phyloP scores from a whole-genome alignment of 2,329 filamentous ascomycete species.

The Ceratocystis alfenasii region DNA sequence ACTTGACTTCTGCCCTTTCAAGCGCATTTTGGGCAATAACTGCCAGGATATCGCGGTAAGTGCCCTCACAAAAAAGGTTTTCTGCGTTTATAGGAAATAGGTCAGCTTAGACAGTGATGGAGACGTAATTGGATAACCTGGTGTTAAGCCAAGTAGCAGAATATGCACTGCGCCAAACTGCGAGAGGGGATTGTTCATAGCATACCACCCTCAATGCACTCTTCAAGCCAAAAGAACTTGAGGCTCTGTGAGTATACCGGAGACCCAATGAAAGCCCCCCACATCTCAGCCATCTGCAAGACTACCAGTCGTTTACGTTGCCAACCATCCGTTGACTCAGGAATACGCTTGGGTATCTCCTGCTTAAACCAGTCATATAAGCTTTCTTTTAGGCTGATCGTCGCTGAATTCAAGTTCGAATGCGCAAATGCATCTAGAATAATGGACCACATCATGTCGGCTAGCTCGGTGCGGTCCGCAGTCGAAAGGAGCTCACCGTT shows the following conservation, averaged over 20 bases:
- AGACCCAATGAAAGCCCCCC: constrained; percentile 61
- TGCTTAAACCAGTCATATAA: constrained; percentile 43
- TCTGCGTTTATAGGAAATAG: constrained; percentile 30
- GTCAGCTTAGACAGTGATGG: background rate
- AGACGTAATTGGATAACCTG: background rate
- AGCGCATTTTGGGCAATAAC: constrained; percentile 46
- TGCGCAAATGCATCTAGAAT: constrained; percentile 55
- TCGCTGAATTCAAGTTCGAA: constrained; percentile 44
- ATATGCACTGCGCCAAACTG: background rate
- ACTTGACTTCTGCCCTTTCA: constrained; percentile 40
- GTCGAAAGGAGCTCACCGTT: constrained; percentile 40
- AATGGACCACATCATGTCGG: constrained; percentile 53
- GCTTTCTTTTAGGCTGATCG: constrained; percentile 38
- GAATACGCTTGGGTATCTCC: constrained; percentile 36
- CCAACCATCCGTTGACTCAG: constrained; percentile 33
- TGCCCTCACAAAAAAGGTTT: constrained; percentile 48
- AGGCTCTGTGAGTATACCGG: constrained; percentile 53
- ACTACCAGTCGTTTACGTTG: constrained; percentile 35
- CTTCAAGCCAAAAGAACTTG: constrained; percentile 67
- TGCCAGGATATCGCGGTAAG: constrained; percentile 47
- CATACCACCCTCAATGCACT: constrained; percentile 59
- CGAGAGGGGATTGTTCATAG: background rate
- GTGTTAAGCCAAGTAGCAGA: background rate
- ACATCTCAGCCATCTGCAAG: constrained; percentile 48
- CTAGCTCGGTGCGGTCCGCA: constrained; percentile 36